Base-by-base conservation (phyloP, 768 basidiomycete genomes). In the Exidia glandulosa region DNA sequence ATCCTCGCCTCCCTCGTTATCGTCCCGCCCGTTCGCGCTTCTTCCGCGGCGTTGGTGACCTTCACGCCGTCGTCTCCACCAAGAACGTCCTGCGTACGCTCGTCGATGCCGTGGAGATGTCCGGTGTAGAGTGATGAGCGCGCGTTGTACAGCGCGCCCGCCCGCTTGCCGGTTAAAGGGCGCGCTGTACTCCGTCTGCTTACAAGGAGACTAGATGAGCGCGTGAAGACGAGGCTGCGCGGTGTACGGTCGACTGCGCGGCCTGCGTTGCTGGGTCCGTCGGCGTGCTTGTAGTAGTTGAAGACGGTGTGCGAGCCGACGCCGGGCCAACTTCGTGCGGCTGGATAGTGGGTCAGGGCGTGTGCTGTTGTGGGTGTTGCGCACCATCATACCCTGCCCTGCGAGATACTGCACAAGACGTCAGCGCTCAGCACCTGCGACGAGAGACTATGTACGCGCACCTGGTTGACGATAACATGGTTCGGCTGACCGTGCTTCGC, bases 311-410 rank as follows among this genome's bases (percentile, higher is more conserved):
- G 90, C 1, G 90, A 88, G 45, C 87, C 86, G 60, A 97, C 19
- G 85, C 81, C 2, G 92, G 87, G 0, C 94, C 93, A 69, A 97
- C 94, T 74, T 95, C 86, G 66, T 96, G 94, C 1, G 92, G 90
- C 90, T 94, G 71, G 54, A 33, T 34, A n/a, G 2, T 55, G 36
- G 19, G 36, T 37, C 56, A 31, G 50, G n/a, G 29, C 56, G 60
- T 29, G 32, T 36, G 32, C 47, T 45, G 36, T 61, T 58, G 50
- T 10, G 56, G 62, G 33, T 56, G 27, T 31, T 54, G 29, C 76
- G 59, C 70, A 93, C 93, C 81, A 94, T 88, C 61, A 98, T 97
- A 12, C 95, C 94, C 74, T 96, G 92, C 1, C 89, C 90, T 7
- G 91, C 81, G 19, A 83, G 78, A 71, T 97, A 97, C 84, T 89